Percentiles rank a stretch among this genome's conserved stretches.
phyloP scores from a whole-genome alignment of 306 rosid genomes.

The Begonia loranthoides region DNA sequence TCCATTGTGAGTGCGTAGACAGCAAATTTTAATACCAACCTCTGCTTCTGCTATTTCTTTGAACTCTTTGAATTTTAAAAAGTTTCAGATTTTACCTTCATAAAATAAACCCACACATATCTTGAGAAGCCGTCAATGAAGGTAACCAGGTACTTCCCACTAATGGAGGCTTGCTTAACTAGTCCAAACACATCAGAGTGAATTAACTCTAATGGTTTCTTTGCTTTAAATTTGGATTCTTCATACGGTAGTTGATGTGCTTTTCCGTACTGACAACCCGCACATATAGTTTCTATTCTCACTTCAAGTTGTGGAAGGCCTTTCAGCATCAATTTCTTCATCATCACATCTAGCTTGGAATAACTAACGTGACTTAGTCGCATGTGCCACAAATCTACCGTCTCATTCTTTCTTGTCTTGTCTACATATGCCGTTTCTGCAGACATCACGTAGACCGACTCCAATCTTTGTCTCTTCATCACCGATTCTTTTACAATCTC shows the following conservation, averaged over 20 bases:
- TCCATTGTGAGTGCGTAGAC: no score
- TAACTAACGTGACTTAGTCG: no score
- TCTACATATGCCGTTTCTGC: background rate
- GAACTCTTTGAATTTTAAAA: no score
- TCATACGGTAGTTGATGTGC: background rate
- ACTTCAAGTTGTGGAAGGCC: slow-evolving; percentile 1
- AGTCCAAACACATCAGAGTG: background rate
- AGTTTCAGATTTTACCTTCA: no score
- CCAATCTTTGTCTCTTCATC: background rate
- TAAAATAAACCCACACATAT: no score
- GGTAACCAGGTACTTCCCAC: no score
- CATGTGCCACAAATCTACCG: background rate
- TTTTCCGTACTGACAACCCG: background rate
- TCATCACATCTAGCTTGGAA: no score
- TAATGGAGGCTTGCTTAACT: no score
- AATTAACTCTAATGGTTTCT: slow-evolving; percentile 1
- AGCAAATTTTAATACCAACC: no score
- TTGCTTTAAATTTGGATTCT: slow-evolving; percentile 1
- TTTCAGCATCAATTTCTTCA: no score
- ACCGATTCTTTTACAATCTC: background rate
- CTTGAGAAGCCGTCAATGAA: no score
- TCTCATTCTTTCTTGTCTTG: background rate
- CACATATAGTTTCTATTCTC: background rate
- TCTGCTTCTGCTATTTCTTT: no score
- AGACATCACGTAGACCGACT: background rate